A percentile compares a stretch with the other conserved stretches of the same genome.
These are phyloP conservation scores for Diaporthe sp. DNA, from an alignment of 2,329 filamentous ascomycete genomes.

Conservation along the genomic window DNA sequence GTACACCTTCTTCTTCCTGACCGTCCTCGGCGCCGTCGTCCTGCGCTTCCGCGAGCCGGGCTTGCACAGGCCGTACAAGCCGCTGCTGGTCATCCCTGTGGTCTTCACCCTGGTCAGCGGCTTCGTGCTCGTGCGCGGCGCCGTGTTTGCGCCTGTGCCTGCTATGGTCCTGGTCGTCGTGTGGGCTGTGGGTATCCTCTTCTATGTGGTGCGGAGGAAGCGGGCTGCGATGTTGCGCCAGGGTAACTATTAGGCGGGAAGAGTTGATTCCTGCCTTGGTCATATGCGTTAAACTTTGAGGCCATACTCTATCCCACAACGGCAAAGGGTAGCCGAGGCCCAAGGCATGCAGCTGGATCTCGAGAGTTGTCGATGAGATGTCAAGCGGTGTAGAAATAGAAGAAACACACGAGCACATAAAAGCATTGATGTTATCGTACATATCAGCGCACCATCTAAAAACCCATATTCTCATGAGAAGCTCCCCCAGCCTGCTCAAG, in stretches of 20 bases:
- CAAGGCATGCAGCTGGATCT: not conserved
- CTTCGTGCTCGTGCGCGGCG: constrained; percentile 71
- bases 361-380: not conserved
- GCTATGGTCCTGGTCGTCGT: constrained; percentile 66
- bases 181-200: constrained; percentile 62
- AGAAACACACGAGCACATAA: not conserved
- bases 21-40: constrained; percentile 70
- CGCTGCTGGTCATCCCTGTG: constrained; percentile 63
- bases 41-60: constrained; percentile 69
- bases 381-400: not conserved
- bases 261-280: too few relatives aligned
- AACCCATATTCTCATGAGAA: not conserved
- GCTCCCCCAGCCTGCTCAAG: not conserved
- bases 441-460: not conserved
- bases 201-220: constrained; percentile 52
- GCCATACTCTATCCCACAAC: too few relatives aligned
- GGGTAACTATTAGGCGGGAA: not conserved
- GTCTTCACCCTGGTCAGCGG: constrained; percentile 71
- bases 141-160: constrained; percentile 70
- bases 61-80: constrained; percentile 69
- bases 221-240: not conserved
- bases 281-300: too few relatives aligned
- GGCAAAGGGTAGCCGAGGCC: too few relatives aligned
- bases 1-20: constrained; percentile 76
- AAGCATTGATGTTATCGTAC: too few relatives aligned